phyloP scores from a whole-genome alignment of 2,329 filamentous ascomycete genomes.

The Hypoxylon sp. region DNA sequence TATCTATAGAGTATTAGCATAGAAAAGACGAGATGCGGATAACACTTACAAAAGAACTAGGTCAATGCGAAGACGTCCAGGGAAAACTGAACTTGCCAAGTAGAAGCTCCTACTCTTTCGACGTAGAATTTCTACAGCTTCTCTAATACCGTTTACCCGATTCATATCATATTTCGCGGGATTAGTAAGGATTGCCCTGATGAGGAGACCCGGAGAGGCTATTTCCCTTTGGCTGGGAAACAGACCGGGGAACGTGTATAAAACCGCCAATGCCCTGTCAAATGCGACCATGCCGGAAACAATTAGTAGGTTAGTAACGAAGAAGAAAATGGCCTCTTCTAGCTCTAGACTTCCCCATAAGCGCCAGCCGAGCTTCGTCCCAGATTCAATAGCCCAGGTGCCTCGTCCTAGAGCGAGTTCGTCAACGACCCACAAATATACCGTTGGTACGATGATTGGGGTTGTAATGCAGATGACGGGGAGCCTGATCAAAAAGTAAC shows the following conservation, averaged over 20 bases:
- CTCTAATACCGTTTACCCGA: slow-evolving; percentile 70
- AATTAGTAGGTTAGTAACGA: slow-evolving; percentile 77
- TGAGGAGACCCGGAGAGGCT: slow-evolving; percentile 65
- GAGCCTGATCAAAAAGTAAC: slow-evolving; percentile 73
- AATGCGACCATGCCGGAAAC: slow-evolving; percentile 78
- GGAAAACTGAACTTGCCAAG: slow-evolving; percentile 78
- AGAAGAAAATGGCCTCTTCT: slow-evolving; percentile 82
- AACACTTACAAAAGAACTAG: slow-evolving; percentile 71
- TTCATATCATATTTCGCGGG: slow-evolving; percentile 68
- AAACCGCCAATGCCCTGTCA: slow-evolving; percentile 76
- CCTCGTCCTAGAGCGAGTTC: slow-evolving; percentile 76
- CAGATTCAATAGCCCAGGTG: slow-evolving; percentile 78
- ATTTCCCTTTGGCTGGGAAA: slow-evolving; percentile 66
- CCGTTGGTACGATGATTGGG: slow-evolving; percentile 74
- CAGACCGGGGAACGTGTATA: slow-evolving; percentile 72
- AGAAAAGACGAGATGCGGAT: background rate
- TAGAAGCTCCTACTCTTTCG: slow-evolving; percentile 82
- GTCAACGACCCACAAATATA: slow-evolving; percentile 81
- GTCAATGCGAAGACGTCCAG: slow-evolving; percentile 76
- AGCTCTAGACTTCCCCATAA: slow-evolving; percentile 77
- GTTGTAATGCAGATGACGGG: slow-evolving; percentile 70
- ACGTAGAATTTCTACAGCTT: slow-evolving; percentile 70
- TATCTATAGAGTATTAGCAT: slow-evolving; percentile 63
- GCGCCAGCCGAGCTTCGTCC: slow-evolving; percentile 75
- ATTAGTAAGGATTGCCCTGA: slow-evolving; percentile 65